phyloP scores from a whole-genome alignment of 2,329 filamentous ascomycete species.

The Lanzia echinophila region DNA sequence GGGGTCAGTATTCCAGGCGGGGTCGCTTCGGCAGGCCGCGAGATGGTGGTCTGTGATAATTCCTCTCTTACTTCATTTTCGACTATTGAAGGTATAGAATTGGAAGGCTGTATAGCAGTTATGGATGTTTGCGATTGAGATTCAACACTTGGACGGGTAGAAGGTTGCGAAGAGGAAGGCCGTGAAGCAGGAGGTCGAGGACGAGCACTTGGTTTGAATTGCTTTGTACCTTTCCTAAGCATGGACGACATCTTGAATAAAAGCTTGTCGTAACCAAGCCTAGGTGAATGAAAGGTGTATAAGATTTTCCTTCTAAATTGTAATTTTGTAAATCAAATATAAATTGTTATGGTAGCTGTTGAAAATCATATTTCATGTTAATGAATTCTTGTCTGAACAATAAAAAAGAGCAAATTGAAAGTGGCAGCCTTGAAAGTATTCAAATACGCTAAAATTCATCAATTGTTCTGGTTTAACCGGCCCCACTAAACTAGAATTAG shows the following conservation, averaged over 20 bases:
- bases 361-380: neutral
- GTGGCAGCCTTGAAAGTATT: too few species aligned
- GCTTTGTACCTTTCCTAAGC: slow-evolving; percentile 14
- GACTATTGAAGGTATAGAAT: neutral
- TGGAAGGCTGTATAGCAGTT: slow-evolving; percentile 16
- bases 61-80: neutral
- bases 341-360: too few species aligned
- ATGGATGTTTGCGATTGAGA: slow-evolving; percentile 30
- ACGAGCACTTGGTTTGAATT: slow-evolving; percentile 62
- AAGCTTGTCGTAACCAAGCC: slow-evolving; percentile 2
- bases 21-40: neutral
- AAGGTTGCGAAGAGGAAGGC: slow-evolving; percentile 33
- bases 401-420: too few species aligned
- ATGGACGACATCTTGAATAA: slow-evolving; percentile 10
- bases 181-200: slow-evolving; percentile 44
- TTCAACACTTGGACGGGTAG: slow-evolving; percentile 35
- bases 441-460: neutral
- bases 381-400: neutral
- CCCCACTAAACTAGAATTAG: neutral
- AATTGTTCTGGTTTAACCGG: neutral
- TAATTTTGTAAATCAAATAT: too few species aligned
- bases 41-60: neutral
- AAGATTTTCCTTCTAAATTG: too few species aligned
- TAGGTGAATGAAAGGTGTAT: neutral
- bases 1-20: neutral